Base-by-base conservation (phyloP, 2,329 filamentous ascomycete species). In the Pseudocercospora fijiensis region DNA sequence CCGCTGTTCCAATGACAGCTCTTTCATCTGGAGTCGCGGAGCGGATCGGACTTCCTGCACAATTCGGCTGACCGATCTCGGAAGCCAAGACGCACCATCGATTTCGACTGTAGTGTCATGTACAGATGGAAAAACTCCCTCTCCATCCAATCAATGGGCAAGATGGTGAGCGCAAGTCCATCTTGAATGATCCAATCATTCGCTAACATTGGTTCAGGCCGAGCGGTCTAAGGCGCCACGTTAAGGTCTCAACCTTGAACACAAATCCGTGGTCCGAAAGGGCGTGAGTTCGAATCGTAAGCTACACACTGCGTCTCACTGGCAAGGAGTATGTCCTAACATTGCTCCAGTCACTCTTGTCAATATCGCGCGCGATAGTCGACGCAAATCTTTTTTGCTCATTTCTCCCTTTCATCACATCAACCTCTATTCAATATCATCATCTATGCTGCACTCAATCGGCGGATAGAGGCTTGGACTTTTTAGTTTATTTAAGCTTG, bases 211-310 rank as follows among this genome's bases (percentile, higher is more conserved):
- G 37, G 18, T 41, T 41, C 37, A 33, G 53, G 53, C 53, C 53
- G 53, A 56, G 53, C 27, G 51, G 51, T 55, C 51, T 56, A 56
- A 56, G 53, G 53, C 26, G 27, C 51, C 51, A 53, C 51, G 51
- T 53, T 53, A 53, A 53, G 51, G 51, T 53, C 27, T 53, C 51
- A 53, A 53, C 51, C 51, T 53, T 53, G 51, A 53, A 53, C 51
- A 53, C 13, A 27, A 53, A 28, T 30, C 51, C 51, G 51, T 53
- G 51, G 51, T 53, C 51, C 51, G 51, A 53, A 53, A 53, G 51
- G 18, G 45, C 37, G 37, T 41, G 37, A 41, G 37, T 41, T 41
- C 37, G 37, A 41, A 41, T 41, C 37, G 33, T 37, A 37, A 37
- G 33, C 13, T 37, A n/a, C 33, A n/a, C 1, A 2, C 33, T 37